Evolutionary conservation across 2,329 filamentous ascomycete species (phyloP).

Genomic region (Stachybotrys chlorohalonatus): DNA sequence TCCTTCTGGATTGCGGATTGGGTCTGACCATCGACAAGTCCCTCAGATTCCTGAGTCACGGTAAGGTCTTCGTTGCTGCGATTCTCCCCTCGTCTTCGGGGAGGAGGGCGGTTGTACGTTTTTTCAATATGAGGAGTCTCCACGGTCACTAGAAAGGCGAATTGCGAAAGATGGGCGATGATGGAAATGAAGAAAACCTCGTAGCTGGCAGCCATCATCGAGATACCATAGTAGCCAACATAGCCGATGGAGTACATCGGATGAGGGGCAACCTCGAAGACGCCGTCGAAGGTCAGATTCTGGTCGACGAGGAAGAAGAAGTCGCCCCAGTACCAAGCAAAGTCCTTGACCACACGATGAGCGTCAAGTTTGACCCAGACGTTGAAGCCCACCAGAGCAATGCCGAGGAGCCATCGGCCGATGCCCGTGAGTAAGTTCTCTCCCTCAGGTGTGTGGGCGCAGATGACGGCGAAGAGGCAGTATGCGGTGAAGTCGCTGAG

Average conservation of each 20-base stretch:
- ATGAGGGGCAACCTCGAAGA: slow-evolving; percentile 98
- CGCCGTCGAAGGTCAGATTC: slow-evolving; percentile 93
- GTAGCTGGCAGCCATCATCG: slow-evolving; percentile 96
- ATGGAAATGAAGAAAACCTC: slow-evolving; percentile 96
- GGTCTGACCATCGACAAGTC: slow-evolving; percentile 13
- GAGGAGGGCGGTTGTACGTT: slow-evolving; percentile 85
- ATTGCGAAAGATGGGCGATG: slow-evolving; percentile 85
- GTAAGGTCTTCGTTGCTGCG: slow-evolving; percentile 19
- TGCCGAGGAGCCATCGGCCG: slow-evolving; percentile 70
- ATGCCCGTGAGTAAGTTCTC: slow-evolving; percentile 62
- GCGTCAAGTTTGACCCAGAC: slow-evolving; percentile 98
- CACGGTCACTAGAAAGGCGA: slow-evolving; percentile 82
- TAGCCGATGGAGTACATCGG: slow-evolving; percentile 99
- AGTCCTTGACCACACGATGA: slow-evolving; percentile 96
- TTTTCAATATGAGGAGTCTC: slow-evolving; percentile 98
- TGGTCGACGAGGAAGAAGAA: slow-evolving; percentile 99
- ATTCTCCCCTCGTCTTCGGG: slow-evolving; percentile 47
- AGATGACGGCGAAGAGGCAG: slow-evolving; percentile 89
- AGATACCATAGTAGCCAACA: slow-evolving; percentile 95
- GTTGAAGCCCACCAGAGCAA: slow-evolving; percentile 81
- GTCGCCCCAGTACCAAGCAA: slow-evolving; percentile 99
- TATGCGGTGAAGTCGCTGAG: slow-evolving; percentile 99
- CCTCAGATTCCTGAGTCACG: slow-evolving; percentile 10
- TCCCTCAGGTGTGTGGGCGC: slow-evolving; percentile 62
- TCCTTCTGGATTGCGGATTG: slow-evolving; percentile 17